Evolutionary conservation across 176 grass and related monocot species (phyloP), one percentile per base, ranked within the genome.

Genomic region (Poa annua): DNA sequence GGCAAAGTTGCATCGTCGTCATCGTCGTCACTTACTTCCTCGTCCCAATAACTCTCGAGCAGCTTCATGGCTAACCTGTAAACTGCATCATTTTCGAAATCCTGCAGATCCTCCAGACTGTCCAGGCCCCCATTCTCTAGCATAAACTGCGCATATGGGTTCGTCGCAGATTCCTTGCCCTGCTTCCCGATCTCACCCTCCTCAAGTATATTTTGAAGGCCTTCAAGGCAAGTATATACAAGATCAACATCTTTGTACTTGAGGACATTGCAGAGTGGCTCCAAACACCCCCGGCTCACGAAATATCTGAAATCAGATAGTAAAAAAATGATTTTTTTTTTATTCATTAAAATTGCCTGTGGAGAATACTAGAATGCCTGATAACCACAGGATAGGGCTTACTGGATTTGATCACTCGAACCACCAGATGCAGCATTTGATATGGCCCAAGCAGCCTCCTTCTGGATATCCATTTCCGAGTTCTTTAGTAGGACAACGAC

Each of bases 371-470:
- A 80, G 25, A 34, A 77, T 32, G 64, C 38, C 1, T 49, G 51
- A 39, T 25, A 34, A 56, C 1, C 21, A 82, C 61, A 73, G 11
- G 53, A 6, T 42, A 51, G 14, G 82, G 47, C 87, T 47, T 84
- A 94, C 94, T 82, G 85, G 77, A 94, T 94, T 75, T 94, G 94
- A 67, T 94, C 78, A 53, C 52, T 85, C 74, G 90, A 94, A 80
- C 85, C 83, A 42, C 83, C 17, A 13, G 72, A 85, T 1, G 88
- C 88, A 53, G 77, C 91, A 90, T 94, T 97, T 85, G 92, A 89
- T 72, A 97, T 56, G 78, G 88, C 90, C 94, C 94, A 97, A 55
- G 86, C 86, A 88, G 94, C 83, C 64, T 97, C 94, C 47, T 83
- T 80, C 79, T 89, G 94, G 22, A 94, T 32, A 85, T 94, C 85